Base-by-base conservation (phyloP, 306 rosid genomes). In the Castanea sativa region DNA sequence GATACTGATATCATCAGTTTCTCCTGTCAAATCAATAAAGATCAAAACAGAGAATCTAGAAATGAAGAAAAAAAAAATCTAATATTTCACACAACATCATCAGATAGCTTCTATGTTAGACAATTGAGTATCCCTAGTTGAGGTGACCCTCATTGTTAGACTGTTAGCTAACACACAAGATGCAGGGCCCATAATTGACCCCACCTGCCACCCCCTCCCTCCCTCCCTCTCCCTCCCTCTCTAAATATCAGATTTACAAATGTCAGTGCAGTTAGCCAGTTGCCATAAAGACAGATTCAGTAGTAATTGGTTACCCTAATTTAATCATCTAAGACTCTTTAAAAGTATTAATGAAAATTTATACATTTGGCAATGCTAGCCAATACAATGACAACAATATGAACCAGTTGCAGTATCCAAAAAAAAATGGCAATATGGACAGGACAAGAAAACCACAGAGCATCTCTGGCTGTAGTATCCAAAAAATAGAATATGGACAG, bases 1-100 rank as follows among this genome's bases (percentile, higher is more conserved):
- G 70, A 89, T 74, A 72, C 73, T 77, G 30, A 82, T 76, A 83
- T 91, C 90, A 81, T 86, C 81, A 29, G 96, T 90, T 82, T 95
- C 98, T 73, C 99, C 99, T 95, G 92, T 69, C 51, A 57, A 58
- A 73, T 71, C 79, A 68, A 71, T 15, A 84, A 2, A 72, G 29
- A 77, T 71, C n/a, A 73, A 45, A 60, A 35, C 21, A 43, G 52
- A 63, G 21, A 65, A 78, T 76, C 59, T 29, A 2, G 53, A 65
- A 49, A 77, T 23, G 67, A 55, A 9, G 51, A 76, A 35, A 64
- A n/a, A 72, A 49, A 29, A 18, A 18, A 20, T 33, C 27, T 12
- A 20, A 56, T n/a, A 38, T 43, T 14, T 38, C 32, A 68, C 12
- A 35, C 23, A 8, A 30, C 55, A 8, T 58, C 32, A 57, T 29